A percentile compares a stretch with the other conserved stretches of the same genome.
Conservation (phyloP, 2,329 filamentous ascomycete species). For the Paecilomyces formosus region DNA sequence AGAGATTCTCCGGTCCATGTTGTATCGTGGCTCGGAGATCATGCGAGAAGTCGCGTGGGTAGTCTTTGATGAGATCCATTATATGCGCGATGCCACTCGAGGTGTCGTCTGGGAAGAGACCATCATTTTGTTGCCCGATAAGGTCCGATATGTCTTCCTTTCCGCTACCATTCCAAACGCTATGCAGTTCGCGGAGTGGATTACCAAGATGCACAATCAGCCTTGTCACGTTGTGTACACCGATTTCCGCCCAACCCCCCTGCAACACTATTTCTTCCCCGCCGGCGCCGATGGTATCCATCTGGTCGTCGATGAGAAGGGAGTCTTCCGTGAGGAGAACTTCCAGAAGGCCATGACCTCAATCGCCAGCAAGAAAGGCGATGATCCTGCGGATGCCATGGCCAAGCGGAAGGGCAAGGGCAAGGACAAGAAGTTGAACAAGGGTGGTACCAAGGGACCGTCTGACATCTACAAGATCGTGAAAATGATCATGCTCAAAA, state of each 20-base stretch:
- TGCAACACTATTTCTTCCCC: constrained; percentile 98
- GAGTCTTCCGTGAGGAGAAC: constrained; percentile 91
- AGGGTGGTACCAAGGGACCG: constrained; percentile 64
- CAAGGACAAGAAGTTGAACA: constrained; percentile 86
- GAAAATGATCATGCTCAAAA: constrained; percentile 97
- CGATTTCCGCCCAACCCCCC: constrained; percentile 90
- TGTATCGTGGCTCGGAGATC: constrained; percentile 96
- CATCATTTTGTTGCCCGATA: constrained; percentile 94
- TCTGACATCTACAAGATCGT: constrained; percentile 96
- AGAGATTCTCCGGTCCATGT: constrained; percentile 96
- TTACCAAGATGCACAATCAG: constrained; percentile 94
- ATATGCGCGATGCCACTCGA: constrained; percentile 86
- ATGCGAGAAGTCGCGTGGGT: constrained; percentile 99
- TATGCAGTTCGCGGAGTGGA: constrained; percentile 99
- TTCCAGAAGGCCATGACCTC: constrained; percentile 93
- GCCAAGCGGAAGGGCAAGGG: constrained; percentile 79
- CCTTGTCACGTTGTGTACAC: constrained; percentile 99
- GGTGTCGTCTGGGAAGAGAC: constrained; percentile 99
- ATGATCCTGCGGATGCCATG: constrained; percentile 70
- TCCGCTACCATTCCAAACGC: constrained; percentile 98
- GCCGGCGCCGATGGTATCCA: constrained; percentile 87
- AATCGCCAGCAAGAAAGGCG: constrained; percentile 80
- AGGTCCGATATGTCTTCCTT: constrained; percentile 96
- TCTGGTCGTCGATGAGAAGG: constrained; percentile 93
- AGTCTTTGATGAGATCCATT: constrained; percentile 97